phyloP scores from a whole-genome alignment of 441 rosid genomes.

The Biscutella laevigata region DNA sequence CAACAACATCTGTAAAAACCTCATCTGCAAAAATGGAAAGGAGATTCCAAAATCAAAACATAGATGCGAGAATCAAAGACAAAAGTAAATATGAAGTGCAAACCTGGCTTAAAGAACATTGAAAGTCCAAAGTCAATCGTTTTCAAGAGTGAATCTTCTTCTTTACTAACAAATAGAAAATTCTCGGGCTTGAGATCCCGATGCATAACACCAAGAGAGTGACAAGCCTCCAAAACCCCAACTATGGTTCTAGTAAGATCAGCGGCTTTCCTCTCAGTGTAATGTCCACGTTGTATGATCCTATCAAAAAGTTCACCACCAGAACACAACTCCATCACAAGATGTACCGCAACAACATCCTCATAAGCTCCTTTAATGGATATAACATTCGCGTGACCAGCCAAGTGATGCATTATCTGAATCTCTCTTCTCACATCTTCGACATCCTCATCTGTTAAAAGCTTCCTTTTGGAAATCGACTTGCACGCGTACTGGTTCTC shows the following conservation, averaged over 20 bases:
- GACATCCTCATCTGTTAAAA: constrained; percentile 75
- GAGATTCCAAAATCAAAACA: constrained; percentile 3
- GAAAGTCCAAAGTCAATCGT: constrained; percentile 94
- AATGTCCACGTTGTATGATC: constrained; percentile 86
- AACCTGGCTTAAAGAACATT: constrained; percentile 92
- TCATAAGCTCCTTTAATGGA: constrained; percentile 86
- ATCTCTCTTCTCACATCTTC: constrained; percentile 91
- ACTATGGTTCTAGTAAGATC: constrained; percentile 78
- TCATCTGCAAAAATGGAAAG: constrained; percentile 41
- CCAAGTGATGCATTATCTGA: constrained; percentile 94
- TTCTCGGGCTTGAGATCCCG: constrained; percentile 96
- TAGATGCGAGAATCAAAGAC: background rate
- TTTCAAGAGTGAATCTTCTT: constrained; percentile 81
- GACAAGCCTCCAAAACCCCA: constrained; percentile 88
- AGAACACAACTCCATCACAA: constrained; percentile 85
- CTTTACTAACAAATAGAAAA: no score
- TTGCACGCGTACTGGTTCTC: constrained; percentile 72
- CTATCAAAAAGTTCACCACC: constrained; percentile 97
- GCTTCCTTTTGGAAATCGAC: constrained; percentile 86
- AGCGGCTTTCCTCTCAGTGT: constrained; percentile 87
- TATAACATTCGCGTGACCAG: constrained; percentile 82
- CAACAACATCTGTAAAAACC: constrained; percentile 78
- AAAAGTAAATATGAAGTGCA: background rate
- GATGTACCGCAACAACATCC: constrained; percentile 77
- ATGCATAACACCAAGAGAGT: constrained; percentile 92